Percentiles rank a stretch among this genome's conserved stretches.
These are phyloP conservation scores for Dujonia santamariae DNA, from an alignment of 1,139 yeast species.

Conservation along the genomic window DNA sequence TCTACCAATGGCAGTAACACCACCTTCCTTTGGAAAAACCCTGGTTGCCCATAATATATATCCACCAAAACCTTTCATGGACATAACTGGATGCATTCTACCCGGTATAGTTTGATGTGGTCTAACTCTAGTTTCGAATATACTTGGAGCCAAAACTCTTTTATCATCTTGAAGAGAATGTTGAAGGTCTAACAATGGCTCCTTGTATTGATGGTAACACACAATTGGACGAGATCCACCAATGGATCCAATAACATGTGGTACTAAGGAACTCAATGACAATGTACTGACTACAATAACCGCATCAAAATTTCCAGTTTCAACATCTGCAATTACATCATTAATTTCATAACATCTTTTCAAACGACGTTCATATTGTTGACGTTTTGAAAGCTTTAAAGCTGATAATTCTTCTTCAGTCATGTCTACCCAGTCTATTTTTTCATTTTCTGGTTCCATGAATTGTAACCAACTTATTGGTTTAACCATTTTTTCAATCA, in stretches of 20 bases:
- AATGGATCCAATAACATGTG: constrained; percentile 58
- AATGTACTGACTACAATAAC: constrained; percentile 72
- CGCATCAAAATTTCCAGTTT: constrained; percentile 67
- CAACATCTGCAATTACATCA: constrained; percentile 48
- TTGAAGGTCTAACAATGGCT: constrained; percentile 68
- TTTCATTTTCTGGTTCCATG: constrained; percentile 69
- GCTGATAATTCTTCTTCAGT: constrained; percentile 51
- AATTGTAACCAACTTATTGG: constrained; percentile 78
- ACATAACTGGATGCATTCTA: constrained; percentile 92
- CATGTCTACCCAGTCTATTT: constrained; percentile 48
- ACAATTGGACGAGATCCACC: constrained; percentile 89
- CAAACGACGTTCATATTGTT: constrained; percentile 66
- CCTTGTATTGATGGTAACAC: constrained; percentile 78
- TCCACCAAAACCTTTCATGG: constrained; percentile 92
- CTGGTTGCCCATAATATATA: constrained; percentile 75
- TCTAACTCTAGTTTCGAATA: constrained; percentile 79
- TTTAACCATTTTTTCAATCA: constrained; percentile 54
- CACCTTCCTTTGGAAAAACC: constrained; percentile 67
- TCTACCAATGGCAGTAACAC: constrained; percentile 54
- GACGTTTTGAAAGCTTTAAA: constrained; percentile 57
- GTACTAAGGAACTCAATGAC: constrained; percentile 63
- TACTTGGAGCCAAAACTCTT: constrained; percentile 77
- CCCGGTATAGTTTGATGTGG: constrained; percentile 93
- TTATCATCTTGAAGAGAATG: constrained; percentile 64
- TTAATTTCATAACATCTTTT: constrained; percentile 57